These are phyloP conservation scores for Starmerella cellae DNA, from an alignment of 805 yeast species.

Conservation along the genomic window DNA sequence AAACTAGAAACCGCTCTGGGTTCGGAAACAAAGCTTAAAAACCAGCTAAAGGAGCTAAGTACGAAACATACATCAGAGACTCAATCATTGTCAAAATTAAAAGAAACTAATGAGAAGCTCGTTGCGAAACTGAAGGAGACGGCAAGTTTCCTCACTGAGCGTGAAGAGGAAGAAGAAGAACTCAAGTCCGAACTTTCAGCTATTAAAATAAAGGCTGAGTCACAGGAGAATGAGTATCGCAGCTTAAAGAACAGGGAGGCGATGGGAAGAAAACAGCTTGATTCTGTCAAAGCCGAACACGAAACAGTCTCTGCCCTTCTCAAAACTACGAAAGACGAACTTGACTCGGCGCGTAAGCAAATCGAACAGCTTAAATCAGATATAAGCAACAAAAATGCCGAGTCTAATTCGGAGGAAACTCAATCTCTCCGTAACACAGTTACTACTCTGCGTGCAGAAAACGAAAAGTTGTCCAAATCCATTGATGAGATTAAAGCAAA, in stretches of 20 bases:
- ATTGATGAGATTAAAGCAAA: not conserved
- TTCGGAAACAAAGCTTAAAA: constrained; percentile 13
- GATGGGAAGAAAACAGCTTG: constrained; percentile 8
- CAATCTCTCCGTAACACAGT: too few relatives aligned
- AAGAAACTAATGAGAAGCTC: constrained; percentile 30
- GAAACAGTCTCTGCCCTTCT: not conserved
- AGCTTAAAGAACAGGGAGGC: constrained; percentile 8
- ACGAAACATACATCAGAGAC: constrained; percentile 20
- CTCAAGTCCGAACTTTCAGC: constrained; percentile 10
- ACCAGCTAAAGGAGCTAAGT: constrained; percentile 24
- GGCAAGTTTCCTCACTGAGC: constrained; percentile 15
- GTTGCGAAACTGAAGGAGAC: constrained; percentile 32
- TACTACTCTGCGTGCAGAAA: too few relatives aligned
- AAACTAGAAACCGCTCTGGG: constrained; percentile 16
- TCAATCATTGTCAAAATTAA: constrained; percentile 18
- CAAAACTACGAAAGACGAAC: not conserved
- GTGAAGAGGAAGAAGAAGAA: constrained; percentile 18
- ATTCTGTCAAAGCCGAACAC: not conserved
- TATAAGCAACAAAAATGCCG: not conserved
- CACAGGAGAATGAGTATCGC: constrained; percentile 4
- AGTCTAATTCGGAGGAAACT: not conserved
- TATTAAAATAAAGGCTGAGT: constrained; percentile 4
- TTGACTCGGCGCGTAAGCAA: not conserved
- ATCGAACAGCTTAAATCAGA: not conserved
- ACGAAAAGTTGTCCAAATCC: too few relatives aligned